phyloP scores from a whole-genome alignment of 148 eudicot species.

The Selenicereus undatus region DNA sequence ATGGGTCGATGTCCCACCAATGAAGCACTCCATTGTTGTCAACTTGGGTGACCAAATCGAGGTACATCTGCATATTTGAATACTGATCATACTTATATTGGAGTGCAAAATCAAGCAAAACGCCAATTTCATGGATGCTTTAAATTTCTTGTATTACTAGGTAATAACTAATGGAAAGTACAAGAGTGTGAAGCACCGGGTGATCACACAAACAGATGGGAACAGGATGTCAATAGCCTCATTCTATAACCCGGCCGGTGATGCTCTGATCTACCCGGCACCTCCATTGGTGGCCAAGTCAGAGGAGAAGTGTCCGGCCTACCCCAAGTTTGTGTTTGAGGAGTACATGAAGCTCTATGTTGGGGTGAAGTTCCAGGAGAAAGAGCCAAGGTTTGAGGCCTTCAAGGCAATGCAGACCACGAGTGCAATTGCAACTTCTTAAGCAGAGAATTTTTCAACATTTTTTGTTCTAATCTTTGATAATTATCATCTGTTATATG shows the following conservation, averaged over 20 bases:
- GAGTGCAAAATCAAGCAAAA: neutral
- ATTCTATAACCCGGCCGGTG: conserved; percentile 94
- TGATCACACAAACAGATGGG: conserved; percentile 74
- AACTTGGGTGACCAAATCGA: conserved; percentile 93
- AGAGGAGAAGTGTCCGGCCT: conserved; percentile 31
- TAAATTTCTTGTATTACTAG: conserved; percentile 20
- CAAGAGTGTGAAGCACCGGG: conserved; percentile 92
- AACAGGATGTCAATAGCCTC: conserved; percentile 90
- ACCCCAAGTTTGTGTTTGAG: conserved; percentile 84
- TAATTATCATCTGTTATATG: neutral
- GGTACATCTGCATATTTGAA: too few relatives aligned
- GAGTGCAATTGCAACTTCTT: conserved; percentile 55
- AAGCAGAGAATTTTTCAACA: neutral
- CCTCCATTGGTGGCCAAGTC: conserved; percentile 55
- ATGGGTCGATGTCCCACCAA: conserved; percentile 92
- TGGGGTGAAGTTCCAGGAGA: conserved; percentile 78
- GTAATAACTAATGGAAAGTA: conserved; percentile 89
- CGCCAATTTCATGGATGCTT: neutral
- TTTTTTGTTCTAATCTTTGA: neutral
- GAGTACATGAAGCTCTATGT: conserved; percentile 94
- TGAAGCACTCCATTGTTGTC: conserved; percentile 82
- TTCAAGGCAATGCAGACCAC: conserved; percentile 55
- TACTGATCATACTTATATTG: too few relatives aligned
- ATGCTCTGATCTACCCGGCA: conserved; percentile 83
- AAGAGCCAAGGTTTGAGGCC: conserved; percentile 86